phyloP scores from a whole-genome alignment of 2,329 filamentous ascomycete species.

The Xylaria sp. region DNA sequence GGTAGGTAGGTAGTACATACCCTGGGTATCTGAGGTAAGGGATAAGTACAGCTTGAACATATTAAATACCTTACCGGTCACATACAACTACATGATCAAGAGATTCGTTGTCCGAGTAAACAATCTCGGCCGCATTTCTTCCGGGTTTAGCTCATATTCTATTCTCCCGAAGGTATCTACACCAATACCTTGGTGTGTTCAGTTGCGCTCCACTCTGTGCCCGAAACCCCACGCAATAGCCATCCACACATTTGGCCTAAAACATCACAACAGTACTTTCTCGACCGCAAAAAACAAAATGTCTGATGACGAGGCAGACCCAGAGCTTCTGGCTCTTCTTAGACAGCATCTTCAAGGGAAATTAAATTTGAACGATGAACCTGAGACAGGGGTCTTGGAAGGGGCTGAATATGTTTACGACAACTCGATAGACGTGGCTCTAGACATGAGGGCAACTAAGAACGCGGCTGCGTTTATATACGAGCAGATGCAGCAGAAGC shows the following conservation, averaged over 20 bases:
- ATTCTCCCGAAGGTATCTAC: not conserved
- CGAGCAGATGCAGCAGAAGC: slow-evolving; percentile 81
- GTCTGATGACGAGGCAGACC: slow-evolving; percentile 93
- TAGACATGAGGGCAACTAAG: slow-evolving; percentile 86
- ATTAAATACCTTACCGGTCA: not conserved
- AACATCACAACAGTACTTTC: not conserved
- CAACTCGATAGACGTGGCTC: slow-evolving; percentile 90
- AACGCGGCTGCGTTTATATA: slow-evolving; percentile 83
- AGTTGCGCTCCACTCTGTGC: slow-evolving; percentile 18
- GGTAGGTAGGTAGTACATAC: too few species aligned
- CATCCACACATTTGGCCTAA: slow-evolving; percentile 20
- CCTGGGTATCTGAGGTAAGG: not conserved
- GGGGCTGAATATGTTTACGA: slow-evolving; percentile 88
- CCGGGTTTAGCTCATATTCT: not conserved
- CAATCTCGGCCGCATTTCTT: not conserved
- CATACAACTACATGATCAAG: slow-evolving; percentile 3
- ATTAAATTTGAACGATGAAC: slow-evolving; percentile 63
- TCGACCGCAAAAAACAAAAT: slow-evolving; percentile 56
- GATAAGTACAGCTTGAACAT: not conserved
- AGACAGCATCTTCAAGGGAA: slow-evolving; percentile 79
- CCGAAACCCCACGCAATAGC: slow-evolving; percentile 20
- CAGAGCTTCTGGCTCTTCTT: slow-evolving; percentile 85
- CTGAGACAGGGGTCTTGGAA: slow-evolving; percentile 84
- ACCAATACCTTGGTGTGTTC: slow-evolving; percentile 1
- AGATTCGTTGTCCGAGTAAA: slow-evolving; percentile 1